Conservation (phyloP, 306 rosid genomes). For the Cotoneaster glaucophyllus region DNA sequence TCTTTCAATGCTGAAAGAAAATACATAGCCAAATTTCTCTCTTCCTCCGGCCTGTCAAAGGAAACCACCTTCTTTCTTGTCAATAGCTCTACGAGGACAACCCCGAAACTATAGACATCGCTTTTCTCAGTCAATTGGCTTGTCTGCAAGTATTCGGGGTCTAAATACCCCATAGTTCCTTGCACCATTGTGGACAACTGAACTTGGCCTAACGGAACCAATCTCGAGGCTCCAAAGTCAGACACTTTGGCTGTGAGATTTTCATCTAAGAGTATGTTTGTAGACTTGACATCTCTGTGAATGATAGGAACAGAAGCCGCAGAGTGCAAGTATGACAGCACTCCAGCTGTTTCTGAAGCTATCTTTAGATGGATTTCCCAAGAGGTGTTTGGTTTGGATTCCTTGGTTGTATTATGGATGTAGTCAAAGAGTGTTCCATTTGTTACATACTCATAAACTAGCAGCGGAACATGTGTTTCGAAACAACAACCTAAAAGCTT, state of each 20-base stretch:
- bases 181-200: constrained; percentile 10
- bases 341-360: constrained; percentile 14
- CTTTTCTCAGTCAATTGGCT: constrained; percentile 18
- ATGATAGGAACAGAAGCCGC: neutral
- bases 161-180: constrained; percentile 21
- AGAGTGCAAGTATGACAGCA: constrained; percentile 19
- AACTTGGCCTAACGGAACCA: neutral
- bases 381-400: neutral
- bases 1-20: neutral
- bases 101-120: constrained; percentile 26
- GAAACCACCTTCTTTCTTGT: constrained; percentile 1
- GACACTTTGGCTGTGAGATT: neutral
- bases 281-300: constrained; percentile 19
- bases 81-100: constrained; percentile 14
- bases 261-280: constrained; percentile 17
- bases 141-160: constrained; percentile 16
- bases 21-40: neutral
- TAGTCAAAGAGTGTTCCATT: constrained; percentile 8
- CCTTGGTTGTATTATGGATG: neutral
- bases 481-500: constrained; percentile 38
- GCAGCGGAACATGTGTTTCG: neutral
- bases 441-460: neutral
- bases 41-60: neutral
- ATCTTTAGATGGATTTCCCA: constrained; percentile 18
- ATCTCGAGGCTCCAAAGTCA: neutral